phyloP scores from a whole-genome alignment of 2,329 filamentous ascomycete species.

The Venturia oleaginea region DNA sequence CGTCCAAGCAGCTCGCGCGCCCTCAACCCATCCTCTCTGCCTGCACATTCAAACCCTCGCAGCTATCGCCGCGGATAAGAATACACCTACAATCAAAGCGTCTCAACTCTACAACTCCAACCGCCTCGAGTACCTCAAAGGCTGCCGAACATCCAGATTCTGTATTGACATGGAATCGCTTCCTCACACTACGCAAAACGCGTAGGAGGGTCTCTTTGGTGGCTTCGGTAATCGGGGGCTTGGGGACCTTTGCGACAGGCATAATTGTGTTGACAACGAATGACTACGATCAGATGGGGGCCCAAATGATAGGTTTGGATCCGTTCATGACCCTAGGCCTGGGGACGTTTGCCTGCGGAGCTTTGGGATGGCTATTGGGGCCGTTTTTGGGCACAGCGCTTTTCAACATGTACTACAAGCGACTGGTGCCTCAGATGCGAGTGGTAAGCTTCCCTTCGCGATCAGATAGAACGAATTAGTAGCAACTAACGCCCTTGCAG shows the following conservation, averaged over 20 bases:
- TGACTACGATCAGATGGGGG: conserved; percentile 57
- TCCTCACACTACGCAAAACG: conserved; percentile 81
- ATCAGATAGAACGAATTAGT: not conserved
- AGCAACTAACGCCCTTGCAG: conserved; percentile 29
- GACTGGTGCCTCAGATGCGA: conserved; percentile 63
- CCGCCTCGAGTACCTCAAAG: not conserved
- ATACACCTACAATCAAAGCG: not conserved
- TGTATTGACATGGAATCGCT: conserved; percentile 66
- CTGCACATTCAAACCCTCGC: not conserved
- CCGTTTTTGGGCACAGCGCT: conserved; percentile 71
- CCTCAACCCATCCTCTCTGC: not conserved
- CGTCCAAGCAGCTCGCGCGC: not conserved
- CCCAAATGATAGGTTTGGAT: conserved; percentile 70
- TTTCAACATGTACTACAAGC: conserved; percentile 68
- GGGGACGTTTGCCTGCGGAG: conserved; percentile 65
- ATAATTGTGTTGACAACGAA: conserved; percentile 35
- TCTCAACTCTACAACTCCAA: not conserved
- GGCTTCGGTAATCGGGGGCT: conserved; percentile 60
- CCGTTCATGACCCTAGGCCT: conserved; percentile 78
- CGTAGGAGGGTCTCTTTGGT: conserved; percentile 75
- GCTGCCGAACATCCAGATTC: not conserved
- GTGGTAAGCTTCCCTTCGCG: conserved; percentile 39
- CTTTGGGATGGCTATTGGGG: conserved; percentile 80
- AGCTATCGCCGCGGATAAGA: not conserved
- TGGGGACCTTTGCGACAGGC: conserved; percentile 53